phyloP scores from a whole-genome alignment of 306 rosid genomes.

The Vachellia collinsii region DNA sequence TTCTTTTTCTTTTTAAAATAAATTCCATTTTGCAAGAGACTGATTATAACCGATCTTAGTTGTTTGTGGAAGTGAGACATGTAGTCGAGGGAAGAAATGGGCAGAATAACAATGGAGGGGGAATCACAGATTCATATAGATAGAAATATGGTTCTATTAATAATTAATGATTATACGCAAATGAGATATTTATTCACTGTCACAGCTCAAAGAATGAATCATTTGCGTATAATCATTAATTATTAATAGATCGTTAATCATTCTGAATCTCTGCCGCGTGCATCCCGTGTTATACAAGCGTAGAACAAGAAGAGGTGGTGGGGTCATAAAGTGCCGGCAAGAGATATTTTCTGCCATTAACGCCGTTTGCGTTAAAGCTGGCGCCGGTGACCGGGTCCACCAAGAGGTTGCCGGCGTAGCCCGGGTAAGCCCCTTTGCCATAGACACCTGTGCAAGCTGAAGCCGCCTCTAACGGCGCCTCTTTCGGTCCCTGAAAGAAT shows the following conservation, averaged over 20 bases:
- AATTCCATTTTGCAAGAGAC: background rate
- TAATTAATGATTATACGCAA: background rate
- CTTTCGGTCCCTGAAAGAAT: conserved; percentile 66
- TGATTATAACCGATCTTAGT: too few relatives aligned
- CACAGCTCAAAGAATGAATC: too few relatives aligned
- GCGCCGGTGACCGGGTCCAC: conserved; percentile 51
- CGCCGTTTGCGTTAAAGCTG: conserved; percentile 62
- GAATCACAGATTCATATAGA: background rate
- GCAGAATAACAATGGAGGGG: background rate
- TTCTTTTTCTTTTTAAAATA: background rate
- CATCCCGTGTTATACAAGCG: conserved; percentile 38
- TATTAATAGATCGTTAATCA: too few relatives aligned
- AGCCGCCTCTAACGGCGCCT: conserved; percentile 67
- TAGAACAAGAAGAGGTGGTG: conserved; percentile 50
- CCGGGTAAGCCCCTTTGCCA: conserved; percentile 71
- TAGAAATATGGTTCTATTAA: background rate
- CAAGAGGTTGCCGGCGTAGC: conserved; percentile 55
- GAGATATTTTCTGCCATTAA: conserved; percentile 57
- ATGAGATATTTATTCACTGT: background rate
- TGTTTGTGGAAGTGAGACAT: background rate
- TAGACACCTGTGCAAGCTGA: conserved; percentile 65
- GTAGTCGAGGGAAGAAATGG: background rate
- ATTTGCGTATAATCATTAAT: too few relatives aligned
- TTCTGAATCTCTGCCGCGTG: background rate
- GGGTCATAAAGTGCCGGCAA: conserved; percentile 69